Evolutionary conservation across 164 flowering plant species (phyloP), one percentile per base, ranked within the genome.

Genomic region (Vitis cinerea): DNA sequence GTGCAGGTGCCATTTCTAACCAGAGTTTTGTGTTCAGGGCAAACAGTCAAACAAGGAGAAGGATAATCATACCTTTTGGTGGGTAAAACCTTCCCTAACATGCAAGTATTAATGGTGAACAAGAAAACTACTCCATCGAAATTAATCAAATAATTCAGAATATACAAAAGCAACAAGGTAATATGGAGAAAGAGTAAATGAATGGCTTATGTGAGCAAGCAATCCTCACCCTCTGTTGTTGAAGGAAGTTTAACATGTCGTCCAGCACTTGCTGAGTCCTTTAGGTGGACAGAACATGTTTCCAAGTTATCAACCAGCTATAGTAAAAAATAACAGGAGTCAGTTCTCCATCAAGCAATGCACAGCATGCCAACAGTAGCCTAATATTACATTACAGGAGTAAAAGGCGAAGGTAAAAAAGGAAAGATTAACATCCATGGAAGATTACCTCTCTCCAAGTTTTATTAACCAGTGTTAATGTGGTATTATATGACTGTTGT

Each of bases 231-330:
- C 17, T 72, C 79, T 51, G 63, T 17, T 44, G 2, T 59, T 37
- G 77, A 58, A 50, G 70, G 66, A 73, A 65, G 58, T 12, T 67
- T 61, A 13, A 19, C 71, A 77, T 68, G 80, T 50, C 53, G 51
- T 44, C 65, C 73, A 37, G 71, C 72, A 54, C 66, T 75, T 8
- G 19, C 44, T 50, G 66, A 70, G 59, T 81, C 78, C 61, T 72
- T 83, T 65, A 75, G 68, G 59, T 65, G 67, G 50, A 75, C 63
- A 16, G 92, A 83, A 74, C 80, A 65, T 59, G 90, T 75, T 69
- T 85, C 93, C 87, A 94, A 68, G 59, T 84, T 85, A 68, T 70
- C 80, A 71, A 87, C 74, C 68, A 94, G 79, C 97, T 92, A 76
- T 65, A 19, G 27, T 13, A 67, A 77, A 72, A 75, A 8, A 55